Evolutionary conservation across 306 rosid species (phyloP), one percentile per base, ranked within the genome.

Genomic region (Begonia loranthoides): DNA sequence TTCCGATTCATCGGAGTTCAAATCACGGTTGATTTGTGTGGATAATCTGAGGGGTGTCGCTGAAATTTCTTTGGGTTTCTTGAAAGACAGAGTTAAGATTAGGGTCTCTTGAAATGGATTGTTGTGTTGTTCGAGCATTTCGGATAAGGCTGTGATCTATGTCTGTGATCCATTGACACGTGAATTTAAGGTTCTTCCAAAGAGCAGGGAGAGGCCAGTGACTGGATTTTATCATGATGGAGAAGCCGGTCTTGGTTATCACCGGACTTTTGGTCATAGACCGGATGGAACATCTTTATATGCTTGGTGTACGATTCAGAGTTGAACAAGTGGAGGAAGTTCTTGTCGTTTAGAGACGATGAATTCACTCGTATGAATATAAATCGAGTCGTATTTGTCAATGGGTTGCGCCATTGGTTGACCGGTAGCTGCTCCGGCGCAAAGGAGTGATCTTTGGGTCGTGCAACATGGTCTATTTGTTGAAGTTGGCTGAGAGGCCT

Each of bases 41-140:
- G 95, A 87, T 55, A 71, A 69, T 66, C 53, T 60, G 46, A 77
- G 70, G 67, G 95, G 95, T 13, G 89, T 77, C 10, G 77, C 83
- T 36, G 86, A 82, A 50, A 59, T 87, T 60, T 73, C 79, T 1
- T 68, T 82, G 14, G 69, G 56, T 11, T 87, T 87, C 60, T 64
- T 87, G 59, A 87, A 73, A 63, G 89, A 79, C 56, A 75, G 93
- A 45, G 89, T 87, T 24, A 82, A 72, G 76, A 71, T 87, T 44
- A 63, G 86, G 60, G 89, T 86, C 24, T 87, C 95, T 4, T 87
- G 89, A 67, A 79, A 80, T 75, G 95, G 95, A 44, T 61, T 87
- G 79, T 39, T 87, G 57, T 87, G 95, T 60, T 82, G 95, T 74
- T 82, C 93, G 50, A 82, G 95, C 59, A 73, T 87, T 45, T 93